Evolutionary conservation across 2,329 filamentous ascomycete species (phyloP), one percentile per base, ranked within the genome.

Genomic region (Leptosphaerulina australis): DNA sequence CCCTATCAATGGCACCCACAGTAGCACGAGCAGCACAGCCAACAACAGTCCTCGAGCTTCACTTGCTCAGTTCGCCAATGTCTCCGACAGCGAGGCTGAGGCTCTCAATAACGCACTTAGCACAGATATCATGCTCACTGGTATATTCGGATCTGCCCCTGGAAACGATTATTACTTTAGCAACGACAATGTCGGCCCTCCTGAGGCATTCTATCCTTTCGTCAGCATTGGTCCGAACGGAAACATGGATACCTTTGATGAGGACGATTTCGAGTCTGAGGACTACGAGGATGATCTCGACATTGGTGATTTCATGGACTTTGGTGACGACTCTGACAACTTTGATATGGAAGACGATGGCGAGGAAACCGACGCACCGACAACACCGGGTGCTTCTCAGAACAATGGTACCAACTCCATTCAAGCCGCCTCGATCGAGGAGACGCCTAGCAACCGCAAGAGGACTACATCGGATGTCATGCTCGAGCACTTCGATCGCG

Each of bases 51-150:
- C 73, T 6, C 62, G 68, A 18, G 65, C 66, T 22, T 70, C 68
- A n/a, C 60, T 71, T 45, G 64, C 64, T 6, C 67, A 68, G 14
- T 53, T 72, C n/a, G 36, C 36, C 35, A 55, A 55, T 25, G 64
- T 62, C 15, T 73, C 72, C 4, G 71, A 76, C 35, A 75, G 72
- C 45, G 74, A 76, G 53, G 60, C 68, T 21, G 70, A 68, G 38
- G 56, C 68, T 21, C 61, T 70, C 56, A 69, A 62, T 31, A 69
- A 68, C 28, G 57, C 63, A 20, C 52, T 64, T 26, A 58, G 55
- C 14, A 85, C 86, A 47, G 88, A 90, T 51, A 81, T 92, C 58
- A 91, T 92, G 88, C 85, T 92, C 75, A 87, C 86, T 38, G 87
- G 86, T 60, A 85, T 91, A 74, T 81, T 85, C 45, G 71, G 71